phyloP scores from a whole-genome alignment of 2,329 filamentous ascomycete genomes.

The Myriosclerotinia curreyana region DNA sequence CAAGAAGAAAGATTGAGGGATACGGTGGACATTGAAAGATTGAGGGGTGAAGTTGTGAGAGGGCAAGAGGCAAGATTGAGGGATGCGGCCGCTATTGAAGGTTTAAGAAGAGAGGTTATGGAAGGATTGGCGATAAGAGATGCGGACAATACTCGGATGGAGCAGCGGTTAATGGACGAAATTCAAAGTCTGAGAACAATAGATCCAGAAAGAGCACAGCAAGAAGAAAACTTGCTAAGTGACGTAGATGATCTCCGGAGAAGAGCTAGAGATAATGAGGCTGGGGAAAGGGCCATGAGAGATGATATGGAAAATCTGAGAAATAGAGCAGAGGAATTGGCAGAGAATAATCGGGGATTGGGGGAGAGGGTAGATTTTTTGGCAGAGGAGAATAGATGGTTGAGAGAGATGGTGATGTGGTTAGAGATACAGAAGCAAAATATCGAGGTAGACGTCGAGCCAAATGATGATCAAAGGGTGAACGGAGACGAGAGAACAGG shows the following conservation, averaged over 20 bases:
- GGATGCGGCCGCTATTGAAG: background rate
- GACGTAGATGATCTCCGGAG: background rate
- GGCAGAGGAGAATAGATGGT: background rate
- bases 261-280: background rate
- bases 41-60: background rate
- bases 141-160: background rate
- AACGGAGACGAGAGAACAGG: background rate
- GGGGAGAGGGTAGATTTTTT: background rate
- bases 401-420: background rate
- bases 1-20: too few relatives aligned
- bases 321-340: background rate
- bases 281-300: too few relatives aligned
- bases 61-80: background rate
- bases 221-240: background rate
- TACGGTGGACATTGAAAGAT: background rate
- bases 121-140: background rate
- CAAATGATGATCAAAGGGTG: background rate
- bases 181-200: background rate
- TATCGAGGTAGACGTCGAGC: background rate
- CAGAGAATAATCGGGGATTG: background rate
- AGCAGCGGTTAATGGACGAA: background rate
- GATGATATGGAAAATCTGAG: background rate
- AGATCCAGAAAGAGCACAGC: background rate
- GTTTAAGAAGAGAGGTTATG: constrained; percentile 2
- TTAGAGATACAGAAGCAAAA: background rate